Base-by-base conservation (phyloP, 768 basidiomycete species). In the Collybia nuda region DNA sequence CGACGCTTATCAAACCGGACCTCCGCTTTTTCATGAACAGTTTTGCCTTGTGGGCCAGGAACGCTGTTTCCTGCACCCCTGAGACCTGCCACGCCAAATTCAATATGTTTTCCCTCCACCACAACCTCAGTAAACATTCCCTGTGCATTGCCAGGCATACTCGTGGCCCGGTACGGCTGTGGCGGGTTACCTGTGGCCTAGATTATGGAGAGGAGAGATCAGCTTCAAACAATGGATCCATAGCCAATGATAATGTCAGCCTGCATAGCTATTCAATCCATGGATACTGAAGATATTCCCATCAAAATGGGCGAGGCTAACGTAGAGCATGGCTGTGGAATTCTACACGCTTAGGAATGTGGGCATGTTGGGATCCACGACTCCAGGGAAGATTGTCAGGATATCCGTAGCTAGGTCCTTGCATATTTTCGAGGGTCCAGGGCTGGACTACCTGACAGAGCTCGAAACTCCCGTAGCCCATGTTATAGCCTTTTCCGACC, bases 311-410 rank as follows among this genome's bases (percentile, higher is more conserved):
- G 55, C 45, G 2, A 66, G 37, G 8, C 50, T 48, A 15, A 63
- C 21, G 40, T 67, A 60, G 5, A 57, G 44, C 1, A 46, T 15
- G 40, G 46, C 56, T 11, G 55, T 43, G 8, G 46, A 51, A 7
- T 57, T 40, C 61, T 61, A 65, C 18, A 39, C 47, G 1, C 40
- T 53, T n/a, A 68, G 47, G 9, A 66, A 52, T 0, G 64, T 67
- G 2, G 43, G 39, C 28, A 28, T 11, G 28, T 28, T 28, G 3
- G 57, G 39, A 42, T 62, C 53, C 15, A 65, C 40, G 15, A 47
- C 49, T 6, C 53, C 59, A 2, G 63, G 63, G 32, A 66, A 56
- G 15, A 52, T 54, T 12, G 49, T 58, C 2, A 60, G 56, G 1
- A 56, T 40, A 15, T 61, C 59, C 1, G 53, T 35, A 3, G 50